These are phyloP conservation scores for Fraxinus angustifolia DNA, from an alignment of 305 asterid species.

Conservation along the genomic window DNA sequence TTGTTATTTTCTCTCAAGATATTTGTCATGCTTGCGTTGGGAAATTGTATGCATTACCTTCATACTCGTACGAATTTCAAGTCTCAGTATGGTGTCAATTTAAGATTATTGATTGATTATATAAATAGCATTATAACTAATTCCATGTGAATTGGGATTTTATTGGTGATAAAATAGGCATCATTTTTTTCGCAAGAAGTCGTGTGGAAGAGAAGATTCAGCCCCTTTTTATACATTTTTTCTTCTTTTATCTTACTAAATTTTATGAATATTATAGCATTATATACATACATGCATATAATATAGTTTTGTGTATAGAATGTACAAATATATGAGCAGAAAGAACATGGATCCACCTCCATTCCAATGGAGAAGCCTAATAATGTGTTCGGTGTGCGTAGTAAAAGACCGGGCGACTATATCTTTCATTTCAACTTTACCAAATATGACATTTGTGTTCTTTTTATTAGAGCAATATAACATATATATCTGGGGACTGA, in stretches of 20 bases:
- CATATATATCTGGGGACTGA: no score
- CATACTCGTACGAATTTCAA: background rate
- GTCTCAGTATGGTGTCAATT: background rate
- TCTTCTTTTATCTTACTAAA: background rate
- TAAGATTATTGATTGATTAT: background rate
- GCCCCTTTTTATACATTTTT: background rate
- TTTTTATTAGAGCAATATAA: no score
- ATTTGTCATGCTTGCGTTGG: background rate
- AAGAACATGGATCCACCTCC: background rate
- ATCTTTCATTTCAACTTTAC: no score
- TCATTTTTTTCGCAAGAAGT: no score
- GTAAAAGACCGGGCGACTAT: no score
- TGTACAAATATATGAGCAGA: background rate
- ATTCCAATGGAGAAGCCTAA: background rate
- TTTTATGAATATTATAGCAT: background rate
- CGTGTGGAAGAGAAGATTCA: background rate
- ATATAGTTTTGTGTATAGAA: background rate
- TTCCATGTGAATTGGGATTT: background rate
- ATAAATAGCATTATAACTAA: background rate
- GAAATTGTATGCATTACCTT: background rate
- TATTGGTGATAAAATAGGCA: no score
- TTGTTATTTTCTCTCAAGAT: background rate
- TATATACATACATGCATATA: background rate
- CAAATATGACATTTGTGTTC: no score
- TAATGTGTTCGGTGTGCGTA: no score